Evolutionary conservation across 768 basidiomycete species (phyloP), one percentile per base, ranked within the genome.

Genomic region (Dacryopinax primogenitus): DNA sequence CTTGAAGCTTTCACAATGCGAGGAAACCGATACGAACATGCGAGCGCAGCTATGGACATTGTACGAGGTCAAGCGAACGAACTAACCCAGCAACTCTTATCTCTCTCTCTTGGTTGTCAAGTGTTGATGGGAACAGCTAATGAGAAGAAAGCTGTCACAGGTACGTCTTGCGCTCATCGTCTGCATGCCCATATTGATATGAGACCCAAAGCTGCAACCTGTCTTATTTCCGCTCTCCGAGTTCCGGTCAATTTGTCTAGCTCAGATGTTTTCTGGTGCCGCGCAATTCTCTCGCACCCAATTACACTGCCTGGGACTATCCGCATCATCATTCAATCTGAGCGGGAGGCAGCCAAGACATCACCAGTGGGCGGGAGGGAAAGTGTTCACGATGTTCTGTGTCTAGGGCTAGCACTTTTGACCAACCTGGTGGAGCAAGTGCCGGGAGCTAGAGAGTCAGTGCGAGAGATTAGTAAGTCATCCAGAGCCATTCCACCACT

Each of bases 241-340:
- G 82, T 88, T 13, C 80, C 90, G 36, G 84, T 90, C 65, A 86
- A 83, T 62, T 74, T 90, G 7, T 88, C 87, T 0, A 87, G 90
- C 69, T 79, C 80, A 26, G 80, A 84, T 69, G 72, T 75, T 26
- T 68, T 69, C 12, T 90, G 88, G 87, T 82, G 81, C 36, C 67
- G 70, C 33, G 78, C 77, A 41, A 74, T 87, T n/a, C 69, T 83
- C 1, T 74, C 78, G 13, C 76, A 80, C n/a, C 74, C 78, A 1
- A 74, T 73, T 62, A 77, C 81, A 6, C 71, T 87, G 30, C 74
- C 78, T 1, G 79, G 81, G 21, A 69, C 84, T 18, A 66, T 84
- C 67, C 75, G 82, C 39, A 73, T 81, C 11, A 78, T 84, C 36
- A 71, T 79, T 62, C 73, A 72, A 26, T 77, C 79, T 1, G 78